Base-by-base conservation (phyloP, 164 flowering plant species). In the Annona squamosa region DNA sequence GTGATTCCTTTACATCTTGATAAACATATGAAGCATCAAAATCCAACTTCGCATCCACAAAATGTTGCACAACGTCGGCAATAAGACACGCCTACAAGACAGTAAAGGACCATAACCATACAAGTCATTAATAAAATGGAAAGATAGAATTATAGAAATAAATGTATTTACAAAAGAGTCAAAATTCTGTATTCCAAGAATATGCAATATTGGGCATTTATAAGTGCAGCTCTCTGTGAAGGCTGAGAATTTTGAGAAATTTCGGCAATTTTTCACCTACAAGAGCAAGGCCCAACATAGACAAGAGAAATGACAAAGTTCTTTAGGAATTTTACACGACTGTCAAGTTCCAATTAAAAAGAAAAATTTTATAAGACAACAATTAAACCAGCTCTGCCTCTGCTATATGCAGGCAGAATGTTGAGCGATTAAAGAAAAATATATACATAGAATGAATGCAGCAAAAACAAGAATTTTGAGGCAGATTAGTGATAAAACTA, bases 21-120 rank as follows among this genome's bases (percentile, higher is more conserved):
- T 94, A 94, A 56, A 94, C 84, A 76, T 94, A 91, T 74, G 81
- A 78, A 76, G 98, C 81, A 86, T 94, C 98, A 86, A 94, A 94
- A 61, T 94, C 95, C 84, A 94, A 82, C 81, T 94, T 88, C 41
- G 95, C 99, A 85, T 94, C 94, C 66, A 94, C 91, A 85, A 92
- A 94, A 75, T 90, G 88, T 76, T 94, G 98, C 72, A 94, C 94
- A 70, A 94, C 82, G 82, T 92, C 98, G 37, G 97, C 99, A 84
- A 94, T 83, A 70, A 94, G 92, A 84, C 70, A 68, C 7, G 70
- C 57, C 70, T 68, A 68, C 56, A 46, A 68, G 46, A 56, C 46
- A 46, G 19, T 16, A 37, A 78, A 45, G 70, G 68, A 76, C 46
- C 13, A 26, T 19, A 71, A 63, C 6, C 63, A 52, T 52, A 66